Percentiles rank a stretch among this genome's conserved stretches.
Evolutionary conservation across 2,329 filamentous ascomycete genomes (phyloP).

Genomic region (Didymellaceae sp.): DNA sequence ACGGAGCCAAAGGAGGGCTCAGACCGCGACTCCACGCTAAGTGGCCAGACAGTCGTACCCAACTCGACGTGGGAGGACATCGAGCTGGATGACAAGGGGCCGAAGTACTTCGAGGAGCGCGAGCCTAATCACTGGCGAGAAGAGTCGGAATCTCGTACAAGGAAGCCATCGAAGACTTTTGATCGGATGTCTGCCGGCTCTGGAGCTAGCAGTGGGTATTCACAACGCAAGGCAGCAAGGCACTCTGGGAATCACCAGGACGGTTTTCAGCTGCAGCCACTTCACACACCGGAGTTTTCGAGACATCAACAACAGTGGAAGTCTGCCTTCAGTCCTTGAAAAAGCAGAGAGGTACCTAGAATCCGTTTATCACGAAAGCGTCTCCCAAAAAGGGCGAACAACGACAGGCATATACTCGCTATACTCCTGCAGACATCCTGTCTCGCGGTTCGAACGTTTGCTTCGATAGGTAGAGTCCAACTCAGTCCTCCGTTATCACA

Average conservation of each 20-base stretch:
- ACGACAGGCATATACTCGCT: too few species aligned
- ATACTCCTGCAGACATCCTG: too few species aligned
- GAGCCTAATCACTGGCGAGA: conserved; percentile 11
- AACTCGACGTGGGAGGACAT: conserved; percentile 9
- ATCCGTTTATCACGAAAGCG: too few species aligned
- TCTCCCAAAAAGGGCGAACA: too few species aligned
- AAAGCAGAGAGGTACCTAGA: background rate
- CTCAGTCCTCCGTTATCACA: too few species aligned
- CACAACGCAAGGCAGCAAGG: background rate
- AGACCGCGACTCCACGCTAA: background rate
- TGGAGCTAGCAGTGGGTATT: background rate
- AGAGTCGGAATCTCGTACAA: background rate
- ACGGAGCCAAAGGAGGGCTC: background rate
- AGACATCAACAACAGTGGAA: conserved; percentile 11
- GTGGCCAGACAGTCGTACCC: background rate
- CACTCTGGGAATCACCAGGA: background rate
- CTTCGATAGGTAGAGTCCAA: too few species aligned
- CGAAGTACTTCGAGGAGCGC: conserved; percentile 1
- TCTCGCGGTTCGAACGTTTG: too few species aligned
- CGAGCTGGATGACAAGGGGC: conserved; percentile 1
- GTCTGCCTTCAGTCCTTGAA: conserved; percentile 7
- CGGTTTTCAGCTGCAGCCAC: conserved; percentile 8
- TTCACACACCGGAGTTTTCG: conserved; percentile 6
- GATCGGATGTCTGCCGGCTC: background rate
- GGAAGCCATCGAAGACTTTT: background rate